Evolutionary conservation across 2,329 filamentous ascomycete species (phyloP).

Genomic region (Botrytis medusae): DNA sequence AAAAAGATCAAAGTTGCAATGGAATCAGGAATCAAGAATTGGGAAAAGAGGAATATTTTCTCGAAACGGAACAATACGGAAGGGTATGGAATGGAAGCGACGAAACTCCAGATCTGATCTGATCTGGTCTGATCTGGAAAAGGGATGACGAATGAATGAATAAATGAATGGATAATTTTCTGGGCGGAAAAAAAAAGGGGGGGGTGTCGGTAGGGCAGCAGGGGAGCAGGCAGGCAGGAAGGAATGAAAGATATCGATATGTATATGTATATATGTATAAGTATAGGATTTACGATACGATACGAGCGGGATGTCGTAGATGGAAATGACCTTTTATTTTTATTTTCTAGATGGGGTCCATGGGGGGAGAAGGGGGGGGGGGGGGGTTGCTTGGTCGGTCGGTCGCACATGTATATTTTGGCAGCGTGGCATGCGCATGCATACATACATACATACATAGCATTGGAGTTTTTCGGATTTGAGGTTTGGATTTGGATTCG

Average conservation of each 20-base stretch:
- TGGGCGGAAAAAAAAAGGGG: not conserved
- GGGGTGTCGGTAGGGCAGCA: not conserved
- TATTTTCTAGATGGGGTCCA: no score
- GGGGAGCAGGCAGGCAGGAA: not conserved
- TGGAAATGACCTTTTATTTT: no score
- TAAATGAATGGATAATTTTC: no score
- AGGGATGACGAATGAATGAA: no score
- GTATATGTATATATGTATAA: no score
- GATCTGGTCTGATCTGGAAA: no score
- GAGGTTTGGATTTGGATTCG: not conserved
- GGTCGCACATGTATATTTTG: not conserved
- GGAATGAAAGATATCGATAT: not conserved
- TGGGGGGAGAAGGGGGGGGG: not conserved
- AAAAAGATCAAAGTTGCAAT: not conserved
- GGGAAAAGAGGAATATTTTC: not conserved
- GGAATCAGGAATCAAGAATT: not conserved
- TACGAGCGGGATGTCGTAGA: not conserved
- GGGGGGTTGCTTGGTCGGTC: not conserved
- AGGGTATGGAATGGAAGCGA: no score
- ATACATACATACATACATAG: not conserved
- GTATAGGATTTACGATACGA: not conserved
- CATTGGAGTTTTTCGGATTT: slow-evolving; percentile 7
- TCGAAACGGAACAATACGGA: not conserved
- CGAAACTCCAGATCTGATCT: no score
- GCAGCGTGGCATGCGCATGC: no score